Conservation (phyloP, 306 rosid genomes). For the Glycyrrhiza uralensis region DNA sequence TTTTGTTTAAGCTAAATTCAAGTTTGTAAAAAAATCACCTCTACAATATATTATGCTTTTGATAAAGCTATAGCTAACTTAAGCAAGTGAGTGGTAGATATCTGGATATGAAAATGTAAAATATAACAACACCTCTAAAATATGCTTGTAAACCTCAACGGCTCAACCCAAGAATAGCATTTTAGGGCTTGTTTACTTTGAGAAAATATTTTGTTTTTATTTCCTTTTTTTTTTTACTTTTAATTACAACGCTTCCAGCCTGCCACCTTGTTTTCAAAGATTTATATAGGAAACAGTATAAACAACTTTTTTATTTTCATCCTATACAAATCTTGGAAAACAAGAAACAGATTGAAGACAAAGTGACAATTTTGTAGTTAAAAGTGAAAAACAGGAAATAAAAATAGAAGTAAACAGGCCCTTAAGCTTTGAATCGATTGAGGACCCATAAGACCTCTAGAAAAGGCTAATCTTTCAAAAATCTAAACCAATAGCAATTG, state of each 20-base stretch:
- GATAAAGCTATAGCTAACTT: not conserved
- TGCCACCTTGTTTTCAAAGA: too few relatives aligned
- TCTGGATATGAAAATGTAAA: not conserved
- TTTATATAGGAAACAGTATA: too few relatives aligned
- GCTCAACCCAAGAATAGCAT: not conserved
- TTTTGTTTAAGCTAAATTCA: not conserved
- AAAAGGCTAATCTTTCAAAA: not conserved
- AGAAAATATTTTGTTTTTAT: too few relatives aligned
- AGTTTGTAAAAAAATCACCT: not conserved
- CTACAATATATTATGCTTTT: not conserved
- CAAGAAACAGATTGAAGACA: too few relatives aligned
- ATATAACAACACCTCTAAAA: not conserved
- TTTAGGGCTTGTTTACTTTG: too few relatives aligned
- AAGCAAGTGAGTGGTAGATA: not conserved
- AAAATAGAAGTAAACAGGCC: too few relatives aligned
- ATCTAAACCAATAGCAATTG: conserved; percentile 4
- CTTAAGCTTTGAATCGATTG: not conserved
- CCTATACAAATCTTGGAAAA: too few relatives aligned
- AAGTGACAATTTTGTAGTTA: too few relatives aligned
- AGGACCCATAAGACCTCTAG: not conserved
- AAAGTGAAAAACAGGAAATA: too few relatives aligned
- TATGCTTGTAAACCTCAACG: not conserved
- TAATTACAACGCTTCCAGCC: too few relatives aligned
- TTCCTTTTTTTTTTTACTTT: too few relatives aligned
- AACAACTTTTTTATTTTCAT: too few relatives aligned